phyloP scores from a whole-genome alignment of 2,329 filamentous ascomycete species.

The Hymenoscyphus infarciens region DNA sequence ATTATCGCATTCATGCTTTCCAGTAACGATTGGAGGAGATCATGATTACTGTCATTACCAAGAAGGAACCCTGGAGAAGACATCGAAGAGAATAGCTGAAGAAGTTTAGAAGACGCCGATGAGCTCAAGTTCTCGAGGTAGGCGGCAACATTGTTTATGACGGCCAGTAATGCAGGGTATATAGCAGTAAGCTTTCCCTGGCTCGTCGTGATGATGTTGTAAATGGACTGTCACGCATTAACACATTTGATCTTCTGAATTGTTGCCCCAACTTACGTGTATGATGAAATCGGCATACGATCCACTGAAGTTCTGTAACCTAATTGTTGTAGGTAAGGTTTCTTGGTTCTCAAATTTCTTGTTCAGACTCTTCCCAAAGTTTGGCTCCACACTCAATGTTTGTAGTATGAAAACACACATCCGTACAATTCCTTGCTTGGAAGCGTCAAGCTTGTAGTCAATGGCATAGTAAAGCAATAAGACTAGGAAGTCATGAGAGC shows the following conservation, averaged over 20 bases:
- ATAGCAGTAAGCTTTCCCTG: constrained; percentile 88
- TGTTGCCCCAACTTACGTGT: constrained; percentile 57
- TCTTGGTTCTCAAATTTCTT: constrained; percentile 86
- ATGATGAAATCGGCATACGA: constrained; percentile 93
- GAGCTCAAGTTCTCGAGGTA: constrained; percentile 75
- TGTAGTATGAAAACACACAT: constrained; percentile 98
- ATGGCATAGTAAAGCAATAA: constrained; percentile 89
- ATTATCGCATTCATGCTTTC: constrained; percentile 87
- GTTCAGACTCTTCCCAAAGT: constrained; percentile 87
- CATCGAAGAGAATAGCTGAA: constrained; percentile 89
- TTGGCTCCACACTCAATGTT: constrained; percentile 87
- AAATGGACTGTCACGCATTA: constrained; percentile 66
- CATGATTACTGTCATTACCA: constrained; percentile 87
- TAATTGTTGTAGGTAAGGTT: constrained; percentile 75
- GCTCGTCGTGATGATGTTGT: constrained; percentile 84
- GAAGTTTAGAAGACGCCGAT: constrained; percentile 72
- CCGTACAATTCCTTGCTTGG: constrained; percentile 86
- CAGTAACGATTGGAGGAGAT: constrained; percentile 73
- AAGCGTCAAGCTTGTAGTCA: constrained; percentile 78
- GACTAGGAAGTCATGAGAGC: constrained; percentile 89
- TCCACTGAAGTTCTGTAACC: constrained; percentile 79
- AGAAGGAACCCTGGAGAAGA: constrained; percentile 88
- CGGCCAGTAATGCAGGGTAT: constrained; percentile 85
- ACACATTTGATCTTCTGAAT: constrained; percentile 12
- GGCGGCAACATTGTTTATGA: constrained; percentile 89